Conservation (phyloP, 805 yeast genomes). For the Candida peoriensis region DNA sequence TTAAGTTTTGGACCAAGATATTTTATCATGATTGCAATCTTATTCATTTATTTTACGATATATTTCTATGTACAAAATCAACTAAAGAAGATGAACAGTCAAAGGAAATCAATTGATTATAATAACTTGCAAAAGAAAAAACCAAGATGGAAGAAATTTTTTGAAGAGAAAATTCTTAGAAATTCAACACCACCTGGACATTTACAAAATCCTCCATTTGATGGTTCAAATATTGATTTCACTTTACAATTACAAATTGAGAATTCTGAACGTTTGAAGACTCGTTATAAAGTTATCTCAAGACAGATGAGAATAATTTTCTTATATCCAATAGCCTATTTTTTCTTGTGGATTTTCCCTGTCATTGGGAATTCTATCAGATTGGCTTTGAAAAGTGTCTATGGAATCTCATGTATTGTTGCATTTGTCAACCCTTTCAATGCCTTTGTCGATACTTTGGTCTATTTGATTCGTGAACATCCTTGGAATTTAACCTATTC, state of each 20-base stretch:
- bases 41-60: slow-evolving; percentile 61
- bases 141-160: slow-evolving; percentile 2
- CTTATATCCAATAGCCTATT: slow-evolving; percentile 78
- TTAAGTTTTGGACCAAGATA: slow-evolving; percentile 83
- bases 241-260: slow-evolving; percentile 21
- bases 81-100: slow-evolving; percentile 17
- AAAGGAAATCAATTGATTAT: slow-evolving; percentile 3
- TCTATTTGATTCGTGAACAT: slow-evolving; percentile 69
- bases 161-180: slow-evolving; percentile 2
- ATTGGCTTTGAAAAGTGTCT: slow-evolving; percentile 42
- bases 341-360: slow-evolving; percentile 80
- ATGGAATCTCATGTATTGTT: slow-evolving; percentile 62
- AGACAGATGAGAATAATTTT: slow-evolving; percentile 77
- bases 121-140: background rate
- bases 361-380: slow-evolving; percentile 59
- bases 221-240: slow-evolving; percentile 7
- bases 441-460: slow-evolving; percentile 72
- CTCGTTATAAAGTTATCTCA: slow-evolving; percentile 60
- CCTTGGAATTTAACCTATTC: slow-evolving; percentile 59
- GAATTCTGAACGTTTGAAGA: slow-evolving; percentile 40
- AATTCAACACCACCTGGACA: background rate
- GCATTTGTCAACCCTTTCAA: slow-evolving; percentile 78
- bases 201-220: background rate
- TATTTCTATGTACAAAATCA: slow-evolving; percentile 68
- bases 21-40: slow-evolving; percentile 54